These are phyloP conservation scores for Chrysosporium queenslandicum DNA, from an alignment of 2,329 filamentous ascomycete species.

Conservation along the genomic window DNA sequence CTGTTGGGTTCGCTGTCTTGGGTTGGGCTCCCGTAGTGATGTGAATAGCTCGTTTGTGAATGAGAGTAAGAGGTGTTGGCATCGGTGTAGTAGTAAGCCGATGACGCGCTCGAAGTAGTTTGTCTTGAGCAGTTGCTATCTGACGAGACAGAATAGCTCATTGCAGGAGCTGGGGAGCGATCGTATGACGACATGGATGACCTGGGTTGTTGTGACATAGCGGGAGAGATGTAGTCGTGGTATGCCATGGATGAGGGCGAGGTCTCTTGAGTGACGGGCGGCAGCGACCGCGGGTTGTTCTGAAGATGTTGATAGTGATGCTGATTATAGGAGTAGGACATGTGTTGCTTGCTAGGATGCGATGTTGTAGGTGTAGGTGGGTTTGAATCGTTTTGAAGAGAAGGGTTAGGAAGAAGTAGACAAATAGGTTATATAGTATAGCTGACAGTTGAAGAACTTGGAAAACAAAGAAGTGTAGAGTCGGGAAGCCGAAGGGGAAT, in stretches of 20 bases:
- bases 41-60: constrained; percentile 4
- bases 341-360: background rate
- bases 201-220: background rate
- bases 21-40: background rate
- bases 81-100: constrained; percentile 8
- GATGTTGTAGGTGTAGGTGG: background rate
- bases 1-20: background rate
- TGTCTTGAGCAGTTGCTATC: constrained; percentile 17
- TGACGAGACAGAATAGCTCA: constrained; percentile 18
- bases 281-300: background rate
- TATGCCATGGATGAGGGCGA: background rate
- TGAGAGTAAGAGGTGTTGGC: background rate
- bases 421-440: constrained; percentile 6
- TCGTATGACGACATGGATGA: constrained; percentile 6
- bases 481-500: constrained; percentile 2
- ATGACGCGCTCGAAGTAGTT: constrained; percentile 16
- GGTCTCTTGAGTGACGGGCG: background rate
- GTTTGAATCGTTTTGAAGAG: background rate
- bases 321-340: constrained; percentile 8
- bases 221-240: constrained; percentile 9
- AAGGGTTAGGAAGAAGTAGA: background rate
- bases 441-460: background rate
- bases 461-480: constrained; percentile 5
- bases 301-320: background rate
- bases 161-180: constrained; percentile 15